Conservation (phyloP, 139 green algal species). For the Chlorella sp. region DNA sequence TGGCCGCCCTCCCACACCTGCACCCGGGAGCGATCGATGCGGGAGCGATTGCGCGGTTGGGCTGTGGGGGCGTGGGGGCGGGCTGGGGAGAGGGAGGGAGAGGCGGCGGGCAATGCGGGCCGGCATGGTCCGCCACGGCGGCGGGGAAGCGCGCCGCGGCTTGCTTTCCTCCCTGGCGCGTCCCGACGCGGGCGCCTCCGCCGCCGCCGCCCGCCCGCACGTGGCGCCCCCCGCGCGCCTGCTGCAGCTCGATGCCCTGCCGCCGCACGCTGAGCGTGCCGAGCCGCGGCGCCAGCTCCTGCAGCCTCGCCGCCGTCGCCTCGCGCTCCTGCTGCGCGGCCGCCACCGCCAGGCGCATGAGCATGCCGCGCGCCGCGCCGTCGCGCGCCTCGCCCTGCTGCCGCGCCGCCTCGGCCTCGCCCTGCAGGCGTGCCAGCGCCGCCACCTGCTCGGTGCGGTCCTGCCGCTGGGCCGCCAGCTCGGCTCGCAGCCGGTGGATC, state of each 20-base stretch:
- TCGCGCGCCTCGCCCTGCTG: neutral
- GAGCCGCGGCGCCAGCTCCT: conserved; percentile 39
- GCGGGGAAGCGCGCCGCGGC: too few species aligned
- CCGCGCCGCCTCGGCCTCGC: conserved; percentile 2
- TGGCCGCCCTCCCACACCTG: conserved; percentile 82
- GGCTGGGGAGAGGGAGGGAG: too few species aligned
- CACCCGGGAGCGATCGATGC: neutral
- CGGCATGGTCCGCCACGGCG: too few species aligned
- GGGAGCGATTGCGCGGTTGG: too few species aligned
- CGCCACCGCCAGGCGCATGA: conserved; percentile 31
- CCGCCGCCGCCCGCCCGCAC: too few species aligned
- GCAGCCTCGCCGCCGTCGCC: conserved; percentile 34
- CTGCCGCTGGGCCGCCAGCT: conserved; percentile 30
- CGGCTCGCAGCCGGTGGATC: conserved; percentile 22
- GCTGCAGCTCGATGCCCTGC: conserved; percentile 39
- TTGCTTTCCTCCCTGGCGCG: too few species aligned
- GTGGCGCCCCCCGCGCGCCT: too few species aligned
- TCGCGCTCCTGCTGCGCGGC: conserved; percentile 36
- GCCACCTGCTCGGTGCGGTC: conserved; percentile 59
- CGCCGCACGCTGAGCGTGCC: conserved; percentile 37
- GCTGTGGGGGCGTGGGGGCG: too few species aligned
- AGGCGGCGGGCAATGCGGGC: neutral
- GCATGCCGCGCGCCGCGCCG: neutral
- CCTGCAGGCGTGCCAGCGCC: conserved; percentile 17
- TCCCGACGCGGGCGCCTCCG: too few species aligned